Evolutionary conservation across 164 flowering plant genomes (phyloP), one percentile per base, ranked within the genome.

Genomic region (Saururus chinensis): DNA sequence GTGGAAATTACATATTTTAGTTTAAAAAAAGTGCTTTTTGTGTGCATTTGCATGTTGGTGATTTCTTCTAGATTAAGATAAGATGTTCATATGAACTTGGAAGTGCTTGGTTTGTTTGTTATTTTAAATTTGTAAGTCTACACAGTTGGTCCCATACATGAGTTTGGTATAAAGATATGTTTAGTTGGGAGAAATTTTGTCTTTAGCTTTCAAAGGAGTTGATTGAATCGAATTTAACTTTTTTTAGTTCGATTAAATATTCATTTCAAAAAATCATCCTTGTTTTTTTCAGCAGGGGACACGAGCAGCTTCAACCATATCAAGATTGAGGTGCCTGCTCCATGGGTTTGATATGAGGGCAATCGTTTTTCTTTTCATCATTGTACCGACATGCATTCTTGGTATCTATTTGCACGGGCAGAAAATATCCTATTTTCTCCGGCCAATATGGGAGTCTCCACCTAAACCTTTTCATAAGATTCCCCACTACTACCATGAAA

Each of bases 361-460:
- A 3, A 71, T 24, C 30, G 49, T 90, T 13, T 59, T 83, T 30
- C 26, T 86, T 22, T 73, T 88, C 55, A 65, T 73, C 4, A 56
- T 88, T 40, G 68, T 85, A 26, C 95, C 98, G 0, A 76, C 79
- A 4, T 76, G 72, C 45, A 45, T 81, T 25, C 68, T 83, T 10
- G 82, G 74, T 26, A 51, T 80, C 42, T 85, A 86, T 70, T 37
- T 88, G 57, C 97, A 91, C 42, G 93, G 93, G 40, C 96, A 86
- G 82, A 91, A 91, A 76, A 82, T 91, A 45, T 66, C 97, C 2
- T 91, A 88, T 75, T 91, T 91, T 59, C 68, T 91, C 51, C 73
- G 97, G 57, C 97, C 97, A 5, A 40, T 91, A 9, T 91, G 97
- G 97, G 96, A 91, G 65, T 73, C 76, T 13, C 96, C 97, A 7